Conservation (phyloP, 805 yeast genomes). For the Zygoascus bituminiphila region DNA sequence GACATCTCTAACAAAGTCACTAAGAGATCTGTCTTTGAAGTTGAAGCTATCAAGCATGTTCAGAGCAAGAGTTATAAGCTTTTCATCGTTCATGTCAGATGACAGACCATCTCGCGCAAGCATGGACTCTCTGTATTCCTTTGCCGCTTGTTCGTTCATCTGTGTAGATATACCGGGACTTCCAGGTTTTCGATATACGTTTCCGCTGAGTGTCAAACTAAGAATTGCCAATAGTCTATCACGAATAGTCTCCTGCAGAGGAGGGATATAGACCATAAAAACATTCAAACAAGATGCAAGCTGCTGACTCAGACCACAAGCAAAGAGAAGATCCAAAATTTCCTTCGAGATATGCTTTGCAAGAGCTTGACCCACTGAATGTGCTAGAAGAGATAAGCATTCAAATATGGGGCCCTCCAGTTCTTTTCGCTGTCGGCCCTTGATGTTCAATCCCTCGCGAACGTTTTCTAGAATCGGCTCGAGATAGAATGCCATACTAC, state of each 20-base stretch:
- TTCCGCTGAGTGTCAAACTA: conserved; percentile 73
- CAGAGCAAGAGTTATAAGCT: conserved; percentile 66
- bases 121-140: conserved; percentile 68
- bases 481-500: conserved; percentile 77
- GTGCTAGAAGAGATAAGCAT: conserved; percentile 78
- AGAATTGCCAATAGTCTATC: conserved; percentile 62
- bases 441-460: conserved; percentile 65
- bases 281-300: conserved; percentile 68
- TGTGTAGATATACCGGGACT: conserved; percentile 53
- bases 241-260: conserved; percentile 65
- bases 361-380: conserved; percentile 86
- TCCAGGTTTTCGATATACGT: conserved; percentile 75
- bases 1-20: conserved; percentile 81
- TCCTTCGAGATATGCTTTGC: conserved; percentile 83
- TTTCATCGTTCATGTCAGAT: conserved; percentile 40
- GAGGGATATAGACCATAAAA: conserved; percentile 66
- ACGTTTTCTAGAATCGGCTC: conserved; percentile 81
- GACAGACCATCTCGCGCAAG: conserved; percentile 58
- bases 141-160: conserved; percentile 59
- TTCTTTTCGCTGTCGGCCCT: conserved; percentile 49
- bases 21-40: conserved; percentile 65
- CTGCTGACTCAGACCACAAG: conserved; percentile 76
- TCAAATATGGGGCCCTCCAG: conserved; percentile 81
- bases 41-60: conserved; percentile 67
- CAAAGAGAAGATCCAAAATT: conserved; percentile 66